A percentile compares a stretch with the other conserved stretches of the same genome.
These are phyloP conservation scores for Apophysomyces elegans DNA, from an alignment of 371 early-diverging fungal species.

Conservation along the genomic window DNA sequence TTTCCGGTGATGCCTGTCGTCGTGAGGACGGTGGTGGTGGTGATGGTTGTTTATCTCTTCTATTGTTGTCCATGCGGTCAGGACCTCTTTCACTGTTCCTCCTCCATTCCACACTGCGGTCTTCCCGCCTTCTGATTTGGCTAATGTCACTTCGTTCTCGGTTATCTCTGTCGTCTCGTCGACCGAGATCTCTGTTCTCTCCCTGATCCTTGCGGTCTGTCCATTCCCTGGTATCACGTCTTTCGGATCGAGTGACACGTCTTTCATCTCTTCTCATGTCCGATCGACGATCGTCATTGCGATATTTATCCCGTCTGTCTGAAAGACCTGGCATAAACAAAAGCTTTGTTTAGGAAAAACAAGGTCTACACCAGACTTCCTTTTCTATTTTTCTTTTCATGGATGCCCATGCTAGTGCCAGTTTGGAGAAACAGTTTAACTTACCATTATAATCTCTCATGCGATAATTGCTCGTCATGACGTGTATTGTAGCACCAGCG, in stretches of 20 bases:
- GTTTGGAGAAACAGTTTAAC: constrained; percentile 1
- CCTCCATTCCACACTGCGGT: not conserved
- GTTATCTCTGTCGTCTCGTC: not conserved
- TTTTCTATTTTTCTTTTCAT: too few relatives aligned
- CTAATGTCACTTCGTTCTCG: constrained; percentile 5
- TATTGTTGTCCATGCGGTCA: too few relatives aligned
- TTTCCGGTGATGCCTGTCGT: too few relatives aligned
- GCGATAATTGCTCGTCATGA: constrained; percentile 3
- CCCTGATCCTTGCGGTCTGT: not conserved
- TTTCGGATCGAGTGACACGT: not conserved
- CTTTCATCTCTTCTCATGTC: constrained; percentile 5
- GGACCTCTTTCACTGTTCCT: not conserved
- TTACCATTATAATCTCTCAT: not conserved
- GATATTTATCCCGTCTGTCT: constrained; percentile 18
- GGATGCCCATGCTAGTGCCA: too few relatives aligned
- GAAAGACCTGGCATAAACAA: not conserved
- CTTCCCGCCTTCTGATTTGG: not conserved
- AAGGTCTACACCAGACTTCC: too few relatives aligned
- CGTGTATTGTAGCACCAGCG: too few relatives aligned
- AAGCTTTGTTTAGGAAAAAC: too few relatives aligned
- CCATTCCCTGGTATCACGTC: not conserved
- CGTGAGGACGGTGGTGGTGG: too few relatives aligned
- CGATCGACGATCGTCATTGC: constrained; percentile 10
- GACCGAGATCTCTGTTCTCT: not conserved
- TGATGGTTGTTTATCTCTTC: too few relatives aligned